Evolutionary conservation across 495 filamentous ascomycete species (phyloP).

Genomic region (Aspergillus funiculosus): DNA sequence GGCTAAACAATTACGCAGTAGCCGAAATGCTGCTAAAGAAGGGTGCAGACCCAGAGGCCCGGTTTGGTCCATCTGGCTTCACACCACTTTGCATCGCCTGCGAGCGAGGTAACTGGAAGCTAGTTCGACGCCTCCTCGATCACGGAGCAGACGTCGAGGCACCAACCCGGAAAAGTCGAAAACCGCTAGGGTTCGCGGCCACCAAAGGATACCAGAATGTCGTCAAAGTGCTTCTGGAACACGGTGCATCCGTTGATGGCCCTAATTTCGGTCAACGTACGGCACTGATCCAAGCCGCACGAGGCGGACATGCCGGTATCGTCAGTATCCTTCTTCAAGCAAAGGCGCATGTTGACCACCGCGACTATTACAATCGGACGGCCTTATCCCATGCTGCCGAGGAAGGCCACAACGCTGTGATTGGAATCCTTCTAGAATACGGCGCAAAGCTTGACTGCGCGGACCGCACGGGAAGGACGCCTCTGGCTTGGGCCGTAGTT

Average conservation of each 20-base stretch:
- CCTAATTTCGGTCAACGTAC: neutral
- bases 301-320: neutral
- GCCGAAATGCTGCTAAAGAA: neutral
- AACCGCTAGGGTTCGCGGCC: neutral
- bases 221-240: neutral
- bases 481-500: neutral
- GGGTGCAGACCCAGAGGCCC: neutral
- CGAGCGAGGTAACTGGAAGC: neutral
- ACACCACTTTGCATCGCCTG: conserved; percentile 5
- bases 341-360: too few relatives aligned
- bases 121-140: neutral
- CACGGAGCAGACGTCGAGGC: neutral
- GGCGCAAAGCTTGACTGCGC: neutral
- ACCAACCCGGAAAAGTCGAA: neutral
- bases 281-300: neutral
- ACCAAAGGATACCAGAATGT: neutral
- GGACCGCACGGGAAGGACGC: neutral
- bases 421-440: neutral
- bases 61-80: neutral
- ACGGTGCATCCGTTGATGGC: neutral
- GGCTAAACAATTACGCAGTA: neutral
- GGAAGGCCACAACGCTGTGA: neutral
- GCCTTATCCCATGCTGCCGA: neutral
- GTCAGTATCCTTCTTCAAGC: neutral
- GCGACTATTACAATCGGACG: conserved; percentile 1